Evolutionary conservation across 1,284 basidiomycete genomes (phyloP).

Genomic region (Papiliotrema flavescens): DNA sequence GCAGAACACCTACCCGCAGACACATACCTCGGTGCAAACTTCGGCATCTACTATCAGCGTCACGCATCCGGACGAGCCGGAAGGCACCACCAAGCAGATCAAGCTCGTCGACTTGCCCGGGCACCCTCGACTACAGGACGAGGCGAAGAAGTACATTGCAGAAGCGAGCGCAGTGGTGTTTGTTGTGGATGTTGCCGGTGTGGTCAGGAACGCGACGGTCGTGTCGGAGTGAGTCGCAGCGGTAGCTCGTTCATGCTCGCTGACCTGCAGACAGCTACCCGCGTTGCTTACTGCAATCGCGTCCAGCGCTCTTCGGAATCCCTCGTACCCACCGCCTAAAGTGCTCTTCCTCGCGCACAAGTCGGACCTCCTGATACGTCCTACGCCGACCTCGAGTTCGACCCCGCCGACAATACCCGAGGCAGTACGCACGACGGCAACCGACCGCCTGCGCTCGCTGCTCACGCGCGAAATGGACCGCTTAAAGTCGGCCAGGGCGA

Average conservation of each 20-base stretch:
- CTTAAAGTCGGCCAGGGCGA: conserved; percentile 38
- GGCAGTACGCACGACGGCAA: conserved; percentile 21
- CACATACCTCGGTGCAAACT: conserved; percentile 40
- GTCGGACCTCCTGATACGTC: conserved; percentile 38
- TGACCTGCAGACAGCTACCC: conserved; percentile 32
- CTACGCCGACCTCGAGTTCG: conserved; percentile 12
- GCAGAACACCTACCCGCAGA: conserved; percentile 31
- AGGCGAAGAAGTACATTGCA: conserved; percentile 27
- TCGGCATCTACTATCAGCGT: conserved; percentile 31
- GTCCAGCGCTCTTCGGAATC: conserved; percentile 18
- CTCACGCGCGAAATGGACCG: conserved; percentile 47
- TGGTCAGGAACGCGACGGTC: conserved; percentile 37
- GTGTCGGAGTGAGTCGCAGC: conserved; percentile 44
- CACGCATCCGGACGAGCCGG: conserved; percentile 12
- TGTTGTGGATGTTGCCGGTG: conserved; percentile 40
- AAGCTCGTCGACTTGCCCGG: conserved; percentile 44
- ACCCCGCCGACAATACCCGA: conserved; percentile 28
- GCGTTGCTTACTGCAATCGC: conserved; percentile 40
- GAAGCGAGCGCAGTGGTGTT: conserved; percentile 40
- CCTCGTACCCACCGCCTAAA: conserved; percentile 21
- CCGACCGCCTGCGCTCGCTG: conserved; percentile 36
- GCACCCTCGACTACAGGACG: conserved; percentile 46
- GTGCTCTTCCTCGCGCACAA: conserved; percentile 46
- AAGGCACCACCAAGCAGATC: conserved; percentile 18
- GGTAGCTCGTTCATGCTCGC: not conserved